phyloP scores from a whole-genome alignment of 108 stramenopile species.

The Nannochloropsis salina region DNA sequence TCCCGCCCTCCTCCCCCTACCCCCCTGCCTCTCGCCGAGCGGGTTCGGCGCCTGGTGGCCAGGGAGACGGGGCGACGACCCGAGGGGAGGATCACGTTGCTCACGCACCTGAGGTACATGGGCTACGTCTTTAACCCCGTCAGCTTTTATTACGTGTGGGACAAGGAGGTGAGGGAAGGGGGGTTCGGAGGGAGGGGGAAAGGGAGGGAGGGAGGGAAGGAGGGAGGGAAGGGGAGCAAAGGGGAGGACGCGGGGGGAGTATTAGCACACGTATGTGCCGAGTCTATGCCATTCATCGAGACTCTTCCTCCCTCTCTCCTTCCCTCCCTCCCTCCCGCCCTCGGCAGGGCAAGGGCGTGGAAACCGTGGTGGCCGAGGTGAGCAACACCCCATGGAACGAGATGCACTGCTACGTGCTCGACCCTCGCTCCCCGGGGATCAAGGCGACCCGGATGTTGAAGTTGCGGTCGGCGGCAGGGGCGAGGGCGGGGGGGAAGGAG shows the following conservation, averaged over 20 bases:
- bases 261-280: too few species aligned
- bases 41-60: neutral
- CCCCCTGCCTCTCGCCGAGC: neutral
- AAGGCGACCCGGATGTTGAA: neutral
- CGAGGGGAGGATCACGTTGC: slow-evolving; percentile 35
- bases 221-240: neutral
- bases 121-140: slow-evolving; percentile 59
- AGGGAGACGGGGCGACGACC: slow-evolving; percentile 13
- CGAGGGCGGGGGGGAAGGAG: neutral
- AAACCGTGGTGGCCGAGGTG: slow-evolving; percentile 74
- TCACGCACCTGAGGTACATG: slow-evolving; percentile 53
- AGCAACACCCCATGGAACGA: slow-evolving; percentile 92
- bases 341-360: slow-evolving; percentile 41
- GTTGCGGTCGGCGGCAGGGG: neutral
- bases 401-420: slow-evolving; percentile 81
- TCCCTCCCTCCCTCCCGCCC: neutral
- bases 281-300: too few species aligned
- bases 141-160: slow-evolving; percentile 48
- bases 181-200: too few species aligned
- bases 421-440: slow-evolving; percentile 44
- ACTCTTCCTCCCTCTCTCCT: neutral
- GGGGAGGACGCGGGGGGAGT: too few species aligned
- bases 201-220: neutral
- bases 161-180: too few species aligned
- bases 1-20: neutral